phyloP scores from a whole-genome alignment of 2,329 filamentous ascomycete species.

The Aspergillus sp. region DNA sequence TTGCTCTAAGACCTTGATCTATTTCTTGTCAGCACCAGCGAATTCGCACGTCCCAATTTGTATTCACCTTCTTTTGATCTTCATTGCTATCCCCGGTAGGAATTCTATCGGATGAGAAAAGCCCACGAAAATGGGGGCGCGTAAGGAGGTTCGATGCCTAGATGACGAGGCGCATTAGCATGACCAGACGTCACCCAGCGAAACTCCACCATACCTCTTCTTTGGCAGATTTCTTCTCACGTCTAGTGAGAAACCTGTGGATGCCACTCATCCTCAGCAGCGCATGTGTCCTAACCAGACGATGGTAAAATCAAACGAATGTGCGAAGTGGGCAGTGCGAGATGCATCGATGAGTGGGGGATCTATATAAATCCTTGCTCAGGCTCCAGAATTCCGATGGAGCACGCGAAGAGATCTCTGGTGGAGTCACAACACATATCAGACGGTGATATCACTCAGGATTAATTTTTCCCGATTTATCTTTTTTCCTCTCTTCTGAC shows the following conservation, averaged over 20 bases:
- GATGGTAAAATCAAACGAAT: conserved; percentile 7
- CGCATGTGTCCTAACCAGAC: conserved; percentile 8
- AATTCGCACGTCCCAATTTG: neutral
- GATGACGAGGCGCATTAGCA: conserved; percentile 14
- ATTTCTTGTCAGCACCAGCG: conserved; percentile 16
- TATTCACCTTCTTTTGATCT: conserved; percentile 38
- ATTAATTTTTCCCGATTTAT: neutral
- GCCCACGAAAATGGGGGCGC: conserved; percentile 30
- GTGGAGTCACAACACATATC: conserved; percentile 23
- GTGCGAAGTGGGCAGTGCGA: conserved; percentile 5
- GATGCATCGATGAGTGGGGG: conserved; percentile 30
- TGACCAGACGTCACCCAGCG: neutral
- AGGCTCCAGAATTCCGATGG: conserved; percentile 33
- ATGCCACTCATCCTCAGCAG: conserved; percentile 41
- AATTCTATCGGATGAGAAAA: conserved; percentile 32
- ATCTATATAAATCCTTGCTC: conserved; percentile 19
- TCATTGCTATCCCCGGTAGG: conserved; percentile 27
- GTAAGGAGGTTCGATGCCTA: conserved; percentile 29
- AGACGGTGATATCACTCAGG: conserved; percentile 26
- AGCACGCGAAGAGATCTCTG: conserved; percentile 16
- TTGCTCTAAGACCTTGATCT: conserved; percentile 57
- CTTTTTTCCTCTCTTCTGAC: neutral
- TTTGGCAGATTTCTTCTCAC: conserved; percentile 39
- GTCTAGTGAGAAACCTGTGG: conserved; percentile 44
- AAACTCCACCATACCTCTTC: conserved; percentile 31